Evolutionary conservation across 2,329 filamentous ascomycete genomes (phyloP), one percentile per base, ranked within the genome.

Genomic region (Colletotrichum siamense): DNA sequence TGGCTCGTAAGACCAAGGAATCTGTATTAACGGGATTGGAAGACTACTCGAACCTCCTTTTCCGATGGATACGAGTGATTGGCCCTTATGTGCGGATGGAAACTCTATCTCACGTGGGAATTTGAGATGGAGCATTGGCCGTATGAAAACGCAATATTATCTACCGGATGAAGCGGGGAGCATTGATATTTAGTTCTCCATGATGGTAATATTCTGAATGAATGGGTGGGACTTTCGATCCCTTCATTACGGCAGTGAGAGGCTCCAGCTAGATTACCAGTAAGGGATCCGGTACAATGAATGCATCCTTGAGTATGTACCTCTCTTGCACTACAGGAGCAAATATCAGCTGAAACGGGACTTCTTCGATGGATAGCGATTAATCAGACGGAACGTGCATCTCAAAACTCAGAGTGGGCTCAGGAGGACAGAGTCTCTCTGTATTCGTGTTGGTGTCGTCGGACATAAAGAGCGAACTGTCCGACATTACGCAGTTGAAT

Each of bases 11-110:
- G 8, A 8, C 30, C 10, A 49, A 49, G 44, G 18, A n/a, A 49
- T 3, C 8, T 22, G 2, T 22, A 4, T 8, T 0, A 52, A 13
- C 44, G n/a, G 10, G n/a, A 52, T 52, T 12, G n/a, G n/a, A 52
- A 52, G n/a, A 52, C 13, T 52, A 13, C 0, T 2, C 3, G 3
- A 44, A 44, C 39, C 18, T 52, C n/a, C 10, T 2, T 44, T n/a
- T n/a, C 39, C 18, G 34, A 39, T 2, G 0, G 34, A 39, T 8
- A 0, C 0, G 18, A 0, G 34, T 16, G 34, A 22, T 52, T 52
- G 6, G 44, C n/a, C 10, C 10, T 52, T 13, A 1, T 13, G 6
- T 13, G 3, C 5, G 1, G 44, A 13, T 4, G 0, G 2, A 52
- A 52, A 52, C 3, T 52, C n/a, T 8, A 52, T 22, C 5, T 8